Evolutionary conservation across 116 monocot genomes (phyloP).

Genomic region (Phalaenopsis hybrid): DNA sequence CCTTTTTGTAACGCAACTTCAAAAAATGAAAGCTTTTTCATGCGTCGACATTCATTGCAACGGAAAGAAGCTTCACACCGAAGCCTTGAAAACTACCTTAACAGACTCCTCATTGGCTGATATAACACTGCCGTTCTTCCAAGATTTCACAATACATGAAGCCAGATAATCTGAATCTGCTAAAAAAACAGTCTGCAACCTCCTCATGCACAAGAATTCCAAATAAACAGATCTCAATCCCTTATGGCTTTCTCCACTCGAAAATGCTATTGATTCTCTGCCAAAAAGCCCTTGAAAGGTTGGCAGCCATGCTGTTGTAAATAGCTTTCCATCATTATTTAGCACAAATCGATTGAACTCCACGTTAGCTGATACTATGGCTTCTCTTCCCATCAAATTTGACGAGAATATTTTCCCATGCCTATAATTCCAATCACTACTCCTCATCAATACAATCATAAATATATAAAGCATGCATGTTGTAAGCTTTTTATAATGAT

Average conservation of each 20-base stretch:
- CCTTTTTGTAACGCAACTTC: too few relatives aligned
- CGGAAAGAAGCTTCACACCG: too few relatives aligned
- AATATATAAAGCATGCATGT: not conserved
- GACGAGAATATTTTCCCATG: not conserved
- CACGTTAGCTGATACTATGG: not conserved
- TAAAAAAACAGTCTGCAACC: not conserved
- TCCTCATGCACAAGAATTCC: not conserved
- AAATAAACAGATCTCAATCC: not conserved
- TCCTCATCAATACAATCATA: too few relatives aligned
- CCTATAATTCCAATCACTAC: not conserved
- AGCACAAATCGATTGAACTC: conserved; percentile 6
- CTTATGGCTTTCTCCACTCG: not conserved
- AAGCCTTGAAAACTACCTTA: not conserved
- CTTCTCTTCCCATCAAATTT: not conserved
- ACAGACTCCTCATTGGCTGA: not conserved
- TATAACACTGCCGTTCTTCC: not conserved
- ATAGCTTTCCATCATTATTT: not conserved
- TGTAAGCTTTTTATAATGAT: too few relatives aligned
- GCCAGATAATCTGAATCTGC: not conserved
- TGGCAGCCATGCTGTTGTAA: not conserved
- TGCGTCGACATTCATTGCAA: too few relatives aligned
- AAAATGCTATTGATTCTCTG: not conserved
- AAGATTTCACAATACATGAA: not conserved
- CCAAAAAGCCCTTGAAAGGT: not conserved
- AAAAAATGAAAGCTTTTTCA: too few relatives aligned